Percentiles rank a stretch among this genome's conserved stretches.
phyloP scores from a whole-genome alignment of 1,284 basidiomycete species.

The Thecaphora thlaspeos region DNA sequence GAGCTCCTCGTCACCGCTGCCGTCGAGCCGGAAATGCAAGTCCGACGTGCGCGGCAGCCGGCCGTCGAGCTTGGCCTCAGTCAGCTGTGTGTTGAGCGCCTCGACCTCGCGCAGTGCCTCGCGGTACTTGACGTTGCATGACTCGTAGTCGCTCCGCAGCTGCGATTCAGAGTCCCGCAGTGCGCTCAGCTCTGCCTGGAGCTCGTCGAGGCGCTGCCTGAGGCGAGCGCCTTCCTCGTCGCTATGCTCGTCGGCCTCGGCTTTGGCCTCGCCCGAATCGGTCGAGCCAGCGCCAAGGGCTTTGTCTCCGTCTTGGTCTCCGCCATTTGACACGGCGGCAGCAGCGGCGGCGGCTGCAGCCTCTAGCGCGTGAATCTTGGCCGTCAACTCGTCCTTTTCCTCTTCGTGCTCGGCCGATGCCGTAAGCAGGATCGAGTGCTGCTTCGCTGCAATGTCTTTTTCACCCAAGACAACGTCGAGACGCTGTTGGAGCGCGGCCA shows the following conservation, averaged over 20 bases:
- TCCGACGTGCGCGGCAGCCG: neutral
- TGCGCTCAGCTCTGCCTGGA: constrained; percentile 65
- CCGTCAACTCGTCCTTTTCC: constrained; percentile 21
- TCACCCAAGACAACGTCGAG: constrained; percentile 16
- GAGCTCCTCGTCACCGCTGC: constrained; percentile 34
- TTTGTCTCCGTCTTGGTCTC: no score
- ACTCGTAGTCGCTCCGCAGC: constrained; percentile 67
- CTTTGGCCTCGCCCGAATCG: constrained; percentile 1
- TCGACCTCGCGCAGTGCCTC: constrained; percentile 85
- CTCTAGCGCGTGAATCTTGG: constrained; percentile 26
- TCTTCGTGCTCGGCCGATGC: constrained; percentile 13
- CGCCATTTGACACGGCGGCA: constrained; percentile 5
- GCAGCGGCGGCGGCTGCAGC: constrained; percentile 17
- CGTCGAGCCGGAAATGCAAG: constrained; percentile 2
- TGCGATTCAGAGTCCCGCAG: constrained; percentile 32
- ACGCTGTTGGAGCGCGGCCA: constrained; percentile 71
- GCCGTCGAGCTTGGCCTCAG: constrained; percentile 39
- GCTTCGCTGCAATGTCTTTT: constrained; percentile 16
- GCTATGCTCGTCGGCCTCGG: constrained; percentile 1
- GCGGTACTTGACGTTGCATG: constrained; percentile 76
- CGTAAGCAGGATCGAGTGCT: constrained; percentile 15
- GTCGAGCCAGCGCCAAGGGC: constrained; percentile 5
- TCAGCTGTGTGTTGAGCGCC: constrained; percentile 63
- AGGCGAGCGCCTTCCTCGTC: constrained; percentile 63
- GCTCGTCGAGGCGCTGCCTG: constrained; percentile 71